These are phyloP conservation scores for Gillenia trifoliata DNA, from an alignment of 306 rosid species.

Conservation along the genomic window DNA sequence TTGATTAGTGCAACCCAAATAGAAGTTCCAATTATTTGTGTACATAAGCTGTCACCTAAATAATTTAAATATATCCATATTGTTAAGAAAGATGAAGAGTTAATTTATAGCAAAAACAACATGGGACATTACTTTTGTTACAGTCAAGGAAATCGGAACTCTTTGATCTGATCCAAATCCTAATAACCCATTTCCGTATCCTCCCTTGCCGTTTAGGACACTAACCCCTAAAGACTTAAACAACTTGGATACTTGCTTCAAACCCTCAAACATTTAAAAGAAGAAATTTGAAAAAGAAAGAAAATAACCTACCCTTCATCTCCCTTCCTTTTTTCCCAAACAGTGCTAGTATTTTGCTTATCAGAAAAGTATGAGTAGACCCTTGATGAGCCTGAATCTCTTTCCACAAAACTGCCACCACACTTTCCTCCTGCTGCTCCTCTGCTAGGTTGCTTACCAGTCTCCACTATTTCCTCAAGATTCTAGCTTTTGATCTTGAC, in stretches of 20 bases:
- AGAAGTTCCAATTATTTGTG: neutral
- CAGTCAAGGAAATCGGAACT: neutral
- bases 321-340: neutral
- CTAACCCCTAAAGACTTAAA: too few relatives aligned
- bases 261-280: neutral
- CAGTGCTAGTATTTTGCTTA: neutral
- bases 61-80: neutral
- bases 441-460: neutral
- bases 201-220: too few relatives aligned
- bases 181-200: too few relatives aligned
- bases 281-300: too few relatives aligned
- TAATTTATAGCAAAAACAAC: neutral
- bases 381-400: neutral
- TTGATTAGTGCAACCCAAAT: neutral
- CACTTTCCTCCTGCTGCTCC: neutral
- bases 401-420: neutral
- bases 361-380: neutral
- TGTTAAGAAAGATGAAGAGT: neutral
- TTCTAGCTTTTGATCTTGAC: slow-evolving; percentile 1
- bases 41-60: neutral
- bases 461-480: neutral
- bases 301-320: neutral
- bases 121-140: neutral
- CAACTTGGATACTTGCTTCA: neutral
- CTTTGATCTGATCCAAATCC: neutral